Base-by-base conservation (phyloP, 495 filamentous ascomycete genomes). In the Astrothelium subdiscretum region DNA sequence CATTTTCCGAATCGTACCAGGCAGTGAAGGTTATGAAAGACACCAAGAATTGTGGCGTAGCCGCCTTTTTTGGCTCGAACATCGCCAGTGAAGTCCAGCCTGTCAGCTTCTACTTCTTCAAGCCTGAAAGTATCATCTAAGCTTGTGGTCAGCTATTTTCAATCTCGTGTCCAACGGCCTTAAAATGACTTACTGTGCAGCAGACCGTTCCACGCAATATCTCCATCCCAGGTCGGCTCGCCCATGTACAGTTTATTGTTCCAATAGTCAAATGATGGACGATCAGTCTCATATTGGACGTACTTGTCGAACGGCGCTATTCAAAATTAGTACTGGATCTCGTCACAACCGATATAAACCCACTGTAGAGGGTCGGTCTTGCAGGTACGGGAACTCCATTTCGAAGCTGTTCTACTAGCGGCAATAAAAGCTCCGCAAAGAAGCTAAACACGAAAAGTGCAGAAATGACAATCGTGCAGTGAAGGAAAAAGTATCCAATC, bases 21-120 rank as follows among this genome's bases (percentile, higher is more conserved):
- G 22, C 59, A 60, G 32, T 60, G 59, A n/a, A 60, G 29, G 22
- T 60, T 60, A 43, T 60, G 59, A 8, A 60, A 42, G 8, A 60
- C 59, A 32, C 31, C 59, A 22, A 60, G 13, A 20, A 60, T 60
- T 20, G 8, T 8, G 13, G 22, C 29, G 32, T 42, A 60, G 32
- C 43, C 59, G 8, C 35, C 35, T 38, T 38, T 1, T 38, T 38
- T 38, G 8, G 35, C 35, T 15, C 35, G 35, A 38, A 38, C 35
- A 15, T 60, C 13, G n/a, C 32, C 32, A 20, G 59, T 32, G 8
- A 18, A 22, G 22, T 42, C 29, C 15, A 24, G 22, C 26, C 59
- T 43, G 13, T 43, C 15, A 20, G 59, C 59, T 18, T 60, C 35
- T 38, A 8, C 35, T 15, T 38, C 35, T 38, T 38, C 15, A 15